These are phyloP conservation scores for Mycena vitilis DNA, from an alignment of 768 basidiomycete species.

Conservation along the genomic window DNA sequence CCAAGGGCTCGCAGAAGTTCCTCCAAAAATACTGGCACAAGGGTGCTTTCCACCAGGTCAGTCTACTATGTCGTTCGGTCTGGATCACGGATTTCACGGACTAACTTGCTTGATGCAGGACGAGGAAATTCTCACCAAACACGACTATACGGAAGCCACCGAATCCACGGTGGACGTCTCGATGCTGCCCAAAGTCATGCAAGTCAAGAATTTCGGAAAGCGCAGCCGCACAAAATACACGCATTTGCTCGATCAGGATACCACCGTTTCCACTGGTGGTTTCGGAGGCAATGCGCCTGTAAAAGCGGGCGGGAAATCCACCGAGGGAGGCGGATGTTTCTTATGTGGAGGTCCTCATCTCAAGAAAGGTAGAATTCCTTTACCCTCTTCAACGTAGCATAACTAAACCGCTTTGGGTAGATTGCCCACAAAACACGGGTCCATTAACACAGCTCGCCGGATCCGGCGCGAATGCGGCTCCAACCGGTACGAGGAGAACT, in stretches of 20 bases:
- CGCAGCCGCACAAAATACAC: conserved; percentile 96
- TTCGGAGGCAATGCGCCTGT: conserved; percentile 71
- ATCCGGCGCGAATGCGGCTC: conserved; percentile 49
- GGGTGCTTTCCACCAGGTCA: conserved; percentile 96
- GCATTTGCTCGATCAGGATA: conserved; percentile 95
- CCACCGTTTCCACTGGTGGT: conserved; percentile 71
- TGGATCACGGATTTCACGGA: background rate
- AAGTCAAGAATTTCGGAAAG: conserved; percentile 95
- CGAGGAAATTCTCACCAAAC: conserved; percentile 83
- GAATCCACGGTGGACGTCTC: conserved; percentile 90
- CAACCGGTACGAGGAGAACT: conserved; percentile 43
- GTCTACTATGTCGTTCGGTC: conserved; percentile 9
- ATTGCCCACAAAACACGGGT: conserved; percentile 65
- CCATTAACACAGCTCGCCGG: conserved; percentile 45
- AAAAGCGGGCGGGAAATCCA: conserved; percentile 66
- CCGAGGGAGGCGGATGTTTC: conserved; percentile 84
- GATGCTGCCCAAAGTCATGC: conserved; percentile 94
- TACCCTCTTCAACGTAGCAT: conserved; percentile 8
- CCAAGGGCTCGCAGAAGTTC: conserved; percentile 92
- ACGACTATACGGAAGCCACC: conserved; percentile 91
- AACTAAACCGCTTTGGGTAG: conserved; percentile 40
- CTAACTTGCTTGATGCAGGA: conserved; percentile 63
- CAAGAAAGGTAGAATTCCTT: conserved; percentile 74
- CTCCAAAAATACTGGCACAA: conserved; percentile 99
- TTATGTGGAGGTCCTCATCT: conserved; percentile 94